Percentiles rank a stretch among this genome's conserved stretches.
Evolutionary conservation across 2,329 filamentous ascomycete genomes (phyloP).

Genomic region (Macrophomina tecta): DNA sequence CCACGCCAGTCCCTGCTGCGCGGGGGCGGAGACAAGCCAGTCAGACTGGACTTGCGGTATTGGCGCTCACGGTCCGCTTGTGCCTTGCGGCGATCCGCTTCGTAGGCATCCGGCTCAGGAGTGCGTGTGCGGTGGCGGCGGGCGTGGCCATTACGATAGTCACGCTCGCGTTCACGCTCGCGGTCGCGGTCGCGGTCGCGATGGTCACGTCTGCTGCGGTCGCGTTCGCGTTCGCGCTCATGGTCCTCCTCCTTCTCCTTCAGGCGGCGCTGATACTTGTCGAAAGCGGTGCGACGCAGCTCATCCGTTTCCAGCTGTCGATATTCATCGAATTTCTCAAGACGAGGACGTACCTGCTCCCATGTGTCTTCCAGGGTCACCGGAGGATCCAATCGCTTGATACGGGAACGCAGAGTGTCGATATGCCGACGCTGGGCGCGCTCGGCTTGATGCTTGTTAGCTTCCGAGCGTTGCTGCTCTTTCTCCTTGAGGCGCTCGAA

Average conservation of each 20-base stretch:
- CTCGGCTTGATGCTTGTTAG: slow-evolving; percentile 81
- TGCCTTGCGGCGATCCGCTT: slow-evolving; percentile 91
- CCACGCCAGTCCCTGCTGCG: slow-evolving; percentile 49
- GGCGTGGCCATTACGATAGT: slow-evolving; percentile 50
- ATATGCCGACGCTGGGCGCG: slow-evolving; percentile 83
- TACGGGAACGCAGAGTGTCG: slow-evolving; percentile 81
- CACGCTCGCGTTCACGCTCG: slow-evolving; percentile 65
- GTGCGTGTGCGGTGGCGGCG: slow-evolving; percentile 70
- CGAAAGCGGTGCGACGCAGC: slow-evolving; percentile 80
- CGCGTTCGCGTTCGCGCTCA: slow-evolving; percentile 68
- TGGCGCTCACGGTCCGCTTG: slow-evolving; percentile 93
- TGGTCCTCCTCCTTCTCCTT: slow-evolving; percentile 87
- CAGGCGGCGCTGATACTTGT: slow-evolving; percentile 89
- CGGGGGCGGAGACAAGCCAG: slow-evolving; percentile 61
- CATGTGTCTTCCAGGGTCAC: slow-evolving; percentile 80
- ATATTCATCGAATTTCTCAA: slow-evolving; percentile 85
- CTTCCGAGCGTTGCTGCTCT: slow-evolving; percentile 78
- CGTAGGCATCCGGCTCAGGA: slow-evolving; percentile 92
- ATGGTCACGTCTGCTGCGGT: slow-evolving; percentile 54
- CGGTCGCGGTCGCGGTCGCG: slow-evolving; percentile 51
- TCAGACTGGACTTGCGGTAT: slow-evolving; percentile 81
- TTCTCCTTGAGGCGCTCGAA: slow-evolving; percentile 91
- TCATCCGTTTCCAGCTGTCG: slow-evolving; percentile 83
- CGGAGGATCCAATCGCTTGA: slow-evolving; percentile 90
- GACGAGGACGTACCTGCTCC: slow-evolving; percentile 81